Conservation (phyloP, 1,139 yeast genomes). For the Hemisphaericaspora xylanilytica region DNA sequence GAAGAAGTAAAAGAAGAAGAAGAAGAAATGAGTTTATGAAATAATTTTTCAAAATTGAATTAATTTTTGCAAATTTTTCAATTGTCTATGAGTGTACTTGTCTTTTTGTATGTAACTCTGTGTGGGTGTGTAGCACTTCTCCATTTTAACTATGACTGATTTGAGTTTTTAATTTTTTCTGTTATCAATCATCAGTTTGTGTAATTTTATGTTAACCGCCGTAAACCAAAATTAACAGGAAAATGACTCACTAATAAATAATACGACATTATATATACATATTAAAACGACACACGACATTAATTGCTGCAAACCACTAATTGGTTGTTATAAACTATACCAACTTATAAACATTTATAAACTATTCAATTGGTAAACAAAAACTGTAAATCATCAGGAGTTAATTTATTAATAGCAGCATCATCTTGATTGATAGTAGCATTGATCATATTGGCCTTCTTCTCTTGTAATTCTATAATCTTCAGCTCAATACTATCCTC, state of each 20-base stretch:
- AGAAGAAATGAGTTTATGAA: background rate
- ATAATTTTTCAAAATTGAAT: background rate
- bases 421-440: conserved; percentile 94
- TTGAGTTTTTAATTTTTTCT: background rate
- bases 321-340: too few species aligned
- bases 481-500: conserved; percentile 97
- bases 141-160: background rate
- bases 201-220: too few species aligned
- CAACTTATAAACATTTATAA: too few species aligned
- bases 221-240: background rate
- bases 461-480: conserved; percentile 91
- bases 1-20: background rate
- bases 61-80: too few species aligned
- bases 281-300: background rate
- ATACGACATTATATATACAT: conserved; percentile 1
- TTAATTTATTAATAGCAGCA: conserved; percentile 79
- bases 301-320: conserved; percentile 1
- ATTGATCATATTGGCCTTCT: conserved; percentile 95
- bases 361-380: conserved; percentile 64
- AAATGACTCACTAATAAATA: conserved; percentile 7
- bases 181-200: background rate
- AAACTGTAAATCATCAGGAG: conserved; percentile 93
- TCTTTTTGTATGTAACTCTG: too few species aligned
- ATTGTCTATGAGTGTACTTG: too few species aligned
- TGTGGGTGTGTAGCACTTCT: too few species aligned